Evolutionary conservation across 2,329 filamentous ascomycete species (phyloP).

Genomic region (Zelopaecilomyces penicillatus): DNA sequence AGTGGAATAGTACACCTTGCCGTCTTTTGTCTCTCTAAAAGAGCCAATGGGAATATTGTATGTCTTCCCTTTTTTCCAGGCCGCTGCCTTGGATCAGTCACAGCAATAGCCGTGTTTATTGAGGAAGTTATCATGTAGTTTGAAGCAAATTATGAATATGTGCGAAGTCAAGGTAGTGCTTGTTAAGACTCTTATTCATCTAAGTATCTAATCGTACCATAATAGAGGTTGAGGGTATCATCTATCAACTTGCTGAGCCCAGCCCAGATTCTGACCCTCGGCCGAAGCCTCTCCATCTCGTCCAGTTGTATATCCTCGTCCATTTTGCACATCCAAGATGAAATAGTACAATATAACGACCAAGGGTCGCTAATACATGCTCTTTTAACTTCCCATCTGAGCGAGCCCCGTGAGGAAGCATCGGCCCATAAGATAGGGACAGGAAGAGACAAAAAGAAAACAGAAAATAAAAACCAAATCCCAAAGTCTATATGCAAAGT

Average conservation of each 20-base stretch:
- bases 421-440: conserved; percentile 3
- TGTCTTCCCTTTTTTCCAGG: background rate
- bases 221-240: conserved; percentile 18
- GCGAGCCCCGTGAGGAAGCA: conserved; percentile 7
- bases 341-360: background rate
- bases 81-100: no score
- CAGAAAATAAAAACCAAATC: conserved; percentile 6
- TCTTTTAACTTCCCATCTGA: background rate
- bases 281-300: conserved; percentile 11
- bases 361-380: conserved; percentile 5
- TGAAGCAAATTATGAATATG: no score
- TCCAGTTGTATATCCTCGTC: no score
- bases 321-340: background rate
- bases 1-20: no score
- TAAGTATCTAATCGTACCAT: conserved; percentile 2
- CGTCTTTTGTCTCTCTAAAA: no score
- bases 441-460: conserved; percentile 10
- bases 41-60: no score
- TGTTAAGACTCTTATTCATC: conserved; percentile 4
- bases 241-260: conserved; percentile 23
- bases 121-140: no score
- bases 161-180: no score
- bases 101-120: no score
- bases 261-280: conserved; percentile 19
- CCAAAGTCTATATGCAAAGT: conserved; percentile 13